These are phyloP conservation scores for Malassezia japonica DNA, from an alignment of 1,284 basidiomycete species.

Conservation along the genomic window DNA sequence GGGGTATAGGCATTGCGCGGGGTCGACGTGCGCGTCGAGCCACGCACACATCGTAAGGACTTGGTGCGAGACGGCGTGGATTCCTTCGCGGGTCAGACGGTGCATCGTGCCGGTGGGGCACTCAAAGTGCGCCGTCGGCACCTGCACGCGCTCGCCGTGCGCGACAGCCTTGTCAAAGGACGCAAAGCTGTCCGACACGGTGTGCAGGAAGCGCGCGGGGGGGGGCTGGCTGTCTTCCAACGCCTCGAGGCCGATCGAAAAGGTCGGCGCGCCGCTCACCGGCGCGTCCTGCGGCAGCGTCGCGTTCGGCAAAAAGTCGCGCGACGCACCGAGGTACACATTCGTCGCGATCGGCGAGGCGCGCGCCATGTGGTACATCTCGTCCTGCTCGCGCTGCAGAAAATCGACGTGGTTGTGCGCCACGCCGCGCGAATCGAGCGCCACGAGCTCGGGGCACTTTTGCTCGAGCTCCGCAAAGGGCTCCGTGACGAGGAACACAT, in stretches of 20 bases:
- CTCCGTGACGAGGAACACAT: conserved; percentile 72
- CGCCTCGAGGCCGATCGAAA: conserved; percentile 72
- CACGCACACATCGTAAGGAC: conserved; percentile 40
- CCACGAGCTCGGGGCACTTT: conserved; percentile 53
- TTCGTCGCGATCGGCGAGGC: conserved; percentile 66
- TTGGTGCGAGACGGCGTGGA: background rate
- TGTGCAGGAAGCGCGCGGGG: conserved; percentile 56
- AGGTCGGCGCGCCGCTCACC: conserved; percentile 13
- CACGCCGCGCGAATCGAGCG: conserved; percentile 52
- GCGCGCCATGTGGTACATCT: conserved; percentile 76
- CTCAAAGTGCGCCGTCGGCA: conserved; percentile 8
- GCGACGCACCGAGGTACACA: conserved; percentile 51
- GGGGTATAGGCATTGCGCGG: background rate
- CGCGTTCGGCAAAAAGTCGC: conserved; percentile 2
- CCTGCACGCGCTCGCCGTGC: background rate
- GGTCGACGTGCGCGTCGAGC: conserved; percentile 34
- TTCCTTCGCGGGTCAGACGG: too few species aligned
- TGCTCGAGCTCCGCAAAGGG: conserved; percentile 54
- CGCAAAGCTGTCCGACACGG: conserved; percentile 51
- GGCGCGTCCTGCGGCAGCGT: conserved; percentile 21
- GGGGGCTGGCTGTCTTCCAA: conserved; percentile 65
- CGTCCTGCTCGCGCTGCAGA: conserved; percentile 63
- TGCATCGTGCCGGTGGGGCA: background rate
- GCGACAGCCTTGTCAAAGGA: background rate
- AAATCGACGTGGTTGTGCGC: conserved; percentile 52